Evolutionary conservation across 75 land plant species (phyloP).

Genomic region (Adiantum capillusveneris): DNA sequence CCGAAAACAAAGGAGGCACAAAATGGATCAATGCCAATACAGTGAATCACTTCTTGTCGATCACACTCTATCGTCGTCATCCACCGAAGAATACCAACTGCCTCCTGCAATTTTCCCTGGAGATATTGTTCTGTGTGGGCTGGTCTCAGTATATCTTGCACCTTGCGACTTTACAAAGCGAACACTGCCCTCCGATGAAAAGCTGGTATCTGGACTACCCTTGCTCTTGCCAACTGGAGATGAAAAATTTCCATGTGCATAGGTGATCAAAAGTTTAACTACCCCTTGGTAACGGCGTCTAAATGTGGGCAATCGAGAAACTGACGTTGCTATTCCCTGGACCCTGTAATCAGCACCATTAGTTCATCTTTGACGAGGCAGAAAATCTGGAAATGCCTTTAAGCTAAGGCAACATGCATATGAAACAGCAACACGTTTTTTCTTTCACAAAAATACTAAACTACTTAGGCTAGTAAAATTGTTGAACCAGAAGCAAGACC

Average conservation of each 20-base stretch:
- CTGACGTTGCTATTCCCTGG: slow-evolving; percentile 62
- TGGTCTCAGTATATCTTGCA: neutral
- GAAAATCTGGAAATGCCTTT: too few species aligned
- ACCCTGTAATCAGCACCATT: too few species aligned
- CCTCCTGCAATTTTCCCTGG: neutral
- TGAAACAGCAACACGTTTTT: too few species aligned
- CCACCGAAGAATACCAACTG: neutral
- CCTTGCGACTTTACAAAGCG: neutral
- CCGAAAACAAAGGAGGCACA: too few species aligned
- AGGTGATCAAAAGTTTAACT: slow-evolving; percentile 34
- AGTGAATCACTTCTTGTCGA: neutral
- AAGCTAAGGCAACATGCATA: too few species aligned
- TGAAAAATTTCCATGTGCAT: slow-evolving; percentile 1
- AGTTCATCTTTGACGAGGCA: too few species aligned
- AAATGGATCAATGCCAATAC: too few species aligned
- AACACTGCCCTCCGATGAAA: neutral
- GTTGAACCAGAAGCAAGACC: too few species aligned
- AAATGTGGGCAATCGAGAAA: slow-evolving; percentile 76
- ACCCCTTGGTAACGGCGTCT: slow-evolving; percentile 52
- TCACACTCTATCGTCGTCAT: neutral
- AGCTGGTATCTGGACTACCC: neutral
- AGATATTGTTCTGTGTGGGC: neutral
- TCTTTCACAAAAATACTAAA: too few species aligned
- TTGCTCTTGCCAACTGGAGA: slow-evolving; percentile 2
- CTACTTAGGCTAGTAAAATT: too few species aligned